Base-by-base conservation (phyloP, 202 grass and related monocot genomes). In the Musa balbisiana region DNA sequence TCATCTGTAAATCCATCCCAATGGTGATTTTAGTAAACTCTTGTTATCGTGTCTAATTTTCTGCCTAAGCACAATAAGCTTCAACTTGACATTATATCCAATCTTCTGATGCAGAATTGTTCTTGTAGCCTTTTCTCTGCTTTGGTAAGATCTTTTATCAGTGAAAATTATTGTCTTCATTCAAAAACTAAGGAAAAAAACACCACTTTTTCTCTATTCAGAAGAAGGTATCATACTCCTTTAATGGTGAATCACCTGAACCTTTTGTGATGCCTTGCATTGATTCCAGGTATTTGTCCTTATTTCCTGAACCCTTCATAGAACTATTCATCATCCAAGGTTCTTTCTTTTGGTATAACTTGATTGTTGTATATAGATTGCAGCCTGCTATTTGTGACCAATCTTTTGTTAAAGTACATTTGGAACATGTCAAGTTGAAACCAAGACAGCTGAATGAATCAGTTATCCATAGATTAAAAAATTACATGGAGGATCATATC, bases 391-490 rank as follows among this genome's bases (percentile, higher is more conserved):
- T 62, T 29, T 87, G 66, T 51, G 68, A 73, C 67, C 78, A 87
- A 84, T n/a, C 49, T 62, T 62, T 63, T 52, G 79, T 73, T 81
- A 80, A 87, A 82, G 69, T 62, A 43, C 33, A 43, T n/a, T 64
- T 51, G 59, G 76, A 80, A 69, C 79, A 52, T 23, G 80, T 62
- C 55, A 79, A 56, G 80, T 62, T 89, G 73, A 98, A 93, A 85
- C 55, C 74, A 27, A 80, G 81, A 25, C 83, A 85, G 62, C 67
- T 87, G 49, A 91, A 90, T 19, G 77, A 84, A 63, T 83, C 83
- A 1, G 21, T 83, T 24, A 76, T 84, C 74, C 69, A 62, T 70
- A 82, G 43, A 72, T 68, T 85, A 66, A 83, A 75, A 53, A 81
- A 66, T 53, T 69, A 76, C 17, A 80, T 93, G 85, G 84, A 85